phyloP scores from a whole-genome alignment of 176 grass and related monocot species.

The Thalia dealbata region DNA sequence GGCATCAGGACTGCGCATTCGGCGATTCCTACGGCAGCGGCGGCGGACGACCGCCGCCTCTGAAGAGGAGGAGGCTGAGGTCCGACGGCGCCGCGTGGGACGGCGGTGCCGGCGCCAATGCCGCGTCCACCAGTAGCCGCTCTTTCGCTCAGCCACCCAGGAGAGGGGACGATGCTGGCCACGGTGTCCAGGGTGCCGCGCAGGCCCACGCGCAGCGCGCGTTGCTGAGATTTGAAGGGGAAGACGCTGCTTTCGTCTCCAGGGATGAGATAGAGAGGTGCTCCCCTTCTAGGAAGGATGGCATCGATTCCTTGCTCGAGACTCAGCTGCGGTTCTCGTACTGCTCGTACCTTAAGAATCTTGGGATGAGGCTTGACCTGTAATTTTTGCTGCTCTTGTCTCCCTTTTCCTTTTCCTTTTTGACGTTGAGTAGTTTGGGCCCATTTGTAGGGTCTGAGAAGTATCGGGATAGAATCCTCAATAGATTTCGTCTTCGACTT shows the following conservation, averaged over 20 bases:
- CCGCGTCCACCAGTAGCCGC: not conserved
- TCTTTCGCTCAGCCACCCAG: not conserved
- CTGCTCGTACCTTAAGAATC: constrained; percentile 47
- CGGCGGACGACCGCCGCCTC: not conserved
- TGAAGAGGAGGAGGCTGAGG: not conserved
- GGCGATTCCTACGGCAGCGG: not conserved
- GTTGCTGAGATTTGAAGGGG: not conserved
- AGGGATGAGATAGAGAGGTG: constrained; percentile 45
- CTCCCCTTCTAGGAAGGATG: constrained; percentile 52
- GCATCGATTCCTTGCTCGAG: constrained; percentile 37
- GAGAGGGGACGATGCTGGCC: not conserved
- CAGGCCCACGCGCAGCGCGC: not conserved
- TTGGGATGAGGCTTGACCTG: constrained; percentile 37
- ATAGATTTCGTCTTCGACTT: not conserved
- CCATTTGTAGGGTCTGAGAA: not conserved
- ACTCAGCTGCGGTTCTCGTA: constrained; percentile 44
- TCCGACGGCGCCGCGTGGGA: not conserved
- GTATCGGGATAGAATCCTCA: not conserved
- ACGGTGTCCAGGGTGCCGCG: not conserved
- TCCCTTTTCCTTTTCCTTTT: not conserved
- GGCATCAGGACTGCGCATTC: not conserved
- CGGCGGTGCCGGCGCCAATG: not conserved
- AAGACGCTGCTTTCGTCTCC: constrained; percentile 24
- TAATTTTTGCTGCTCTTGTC: constrained; percentile 16
- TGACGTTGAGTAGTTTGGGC: not conserved